phyloP scores from a whole-genome alignment of 352 stramenopile species.

The Globisporangium recalcitrans region DNA sequence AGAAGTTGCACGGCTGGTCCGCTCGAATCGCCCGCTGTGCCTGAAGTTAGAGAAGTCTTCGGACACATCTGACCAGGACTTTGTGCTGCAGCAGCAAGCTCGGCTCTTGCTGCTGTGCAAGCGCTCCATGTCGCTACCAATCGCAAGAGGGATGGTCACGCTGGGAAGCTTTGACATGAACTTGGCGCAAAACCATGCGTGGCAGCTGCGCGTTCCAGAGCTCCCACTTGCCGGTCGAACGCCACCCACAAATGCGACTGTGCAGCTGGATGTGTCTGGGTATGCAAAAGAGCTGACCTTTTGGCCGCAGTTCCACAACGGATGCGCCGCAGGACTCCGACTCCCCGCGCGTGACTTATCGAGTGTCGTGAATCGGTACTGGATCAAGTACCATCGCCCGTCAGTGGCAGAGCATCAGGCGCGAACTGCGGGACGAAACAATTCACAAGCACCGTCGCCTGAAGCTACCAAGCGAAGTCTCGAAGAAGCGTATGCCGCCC shows the following conservation, averaged over 20 bases:
- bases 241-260: slow-evolving; percentile 90
- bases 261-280: slow-evolving; percentile 90
- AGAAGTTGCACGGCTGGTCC: slow-evolving; percentile 73
- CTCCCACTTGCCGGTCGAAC: slow-evolving; percentile 92
- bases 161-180: slow-evolving; percentile 85
- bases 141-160: slow-evolving; percentile 96
- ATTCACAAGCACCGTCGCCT: slow-evolving; percentile 15
- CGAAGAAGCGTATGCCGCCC: slow-evolving; percentile 83
- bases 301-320: slow-evolving; percentile 99
- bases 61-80: slow-evolving; percentile 69
- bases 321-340: slow-evolving; percentile 92
- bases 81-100: slow-evolving; percentile 88
- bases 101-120: slow-evolving; percentile 93
- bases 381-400: slow-evolving; percentile 97
- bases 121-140: slow-evolving; percentile 88
- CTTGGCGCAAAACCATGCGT: slow-evolving; percentile 69
- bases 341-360: slow-evolving; percentile 69
- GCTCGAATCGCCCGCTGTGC: slow-evolving; percentile 65
- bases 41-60: slow-evolving; percentile 64
- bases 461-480: slow-evolving; percentile 33
- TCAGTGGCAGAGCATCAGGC: slow-evolving; percentile 33
- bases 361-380: slow-evolving; percentile 91
- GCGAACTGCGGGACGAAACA: not conserved
- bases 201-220: slow-evolving; percentile 86
- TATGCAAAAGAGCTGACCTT: slow-evolving; percentile 89